phyloP scores from a whole-genome alignment of 2,329 filamentous ascomycete genomes.

The Dothideomycetes sp. region DNA sequence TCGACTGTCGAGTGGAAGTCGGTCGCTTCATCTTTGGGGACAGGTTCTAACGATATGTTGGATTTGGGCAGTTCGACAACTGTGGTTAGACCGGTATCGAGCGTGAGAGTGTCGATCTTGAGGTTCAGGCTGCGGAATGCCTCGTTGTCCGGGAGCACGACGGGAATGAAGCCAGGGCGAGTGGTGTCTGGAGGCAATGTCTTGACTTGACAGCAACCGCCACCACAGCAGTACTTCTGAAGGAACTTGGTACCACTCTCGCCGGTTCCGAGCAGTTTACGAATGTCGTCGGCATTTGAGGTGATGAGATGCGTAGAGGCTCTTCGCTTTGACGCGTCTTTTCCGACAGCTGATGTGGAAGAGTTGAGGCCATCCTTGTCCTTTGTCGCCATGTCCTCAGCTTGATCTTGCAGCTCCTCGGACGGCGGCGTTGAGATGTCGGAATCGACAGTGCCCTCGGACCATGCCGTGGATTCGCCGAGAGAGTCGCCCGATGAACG shows the following conservation, averaged over 20 bases:
- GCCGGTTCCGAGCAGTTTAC: constrained; percentile 47
- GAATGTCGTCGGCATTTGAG: constrained; percentile 47
- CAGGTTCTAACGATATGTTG: constrained; percentile 48
- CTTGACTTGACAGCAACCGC: constrained; percentile 54
- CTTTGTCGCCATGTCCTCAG: constrained; percentile 30
- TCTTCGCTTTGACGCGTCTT: constrained; percentile 35
- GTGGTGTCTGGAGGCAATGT: constrained; percentile 41
- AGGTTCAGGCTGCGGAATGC: constrained; percentile 74
- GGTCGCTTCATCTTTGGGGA: constrained; percentile 37
- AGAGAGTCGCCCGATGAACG: constrained; percentile 34
- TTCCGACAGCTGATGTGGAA: not conserved
- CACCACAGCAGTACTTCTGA: constrained; percentile 55
- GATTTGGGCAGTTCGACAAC: constrained; percentile 64
- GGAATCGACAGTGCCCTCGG: constrained; percentile 33
- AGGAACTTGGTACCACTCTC: constrained; percentile 50
- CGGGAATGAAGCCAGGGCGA: constrained; percentile 35
- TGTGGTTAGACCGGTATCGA: constrained; percentile 60
- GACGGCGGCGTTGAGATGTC: constrained; percentile 35
- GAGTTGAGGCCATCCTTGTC: constrained; percentile 2
- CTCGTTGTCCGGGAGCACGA: constrained; percentile 63
- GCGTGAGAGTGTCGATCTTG: constrained; percentile 63
- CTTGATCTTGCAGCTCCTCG: constrained; percentile 36
- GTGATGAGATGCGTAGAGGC: constrained; percentile 61
- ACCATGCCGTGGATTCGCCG: constrained; percentile 24
- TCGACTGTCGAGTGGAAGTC: constrained; percentile 34